phyloP scores from a whole-genome alignment of 139 green algal genomes.

The Edaphochlamys debaryana region DNA sequence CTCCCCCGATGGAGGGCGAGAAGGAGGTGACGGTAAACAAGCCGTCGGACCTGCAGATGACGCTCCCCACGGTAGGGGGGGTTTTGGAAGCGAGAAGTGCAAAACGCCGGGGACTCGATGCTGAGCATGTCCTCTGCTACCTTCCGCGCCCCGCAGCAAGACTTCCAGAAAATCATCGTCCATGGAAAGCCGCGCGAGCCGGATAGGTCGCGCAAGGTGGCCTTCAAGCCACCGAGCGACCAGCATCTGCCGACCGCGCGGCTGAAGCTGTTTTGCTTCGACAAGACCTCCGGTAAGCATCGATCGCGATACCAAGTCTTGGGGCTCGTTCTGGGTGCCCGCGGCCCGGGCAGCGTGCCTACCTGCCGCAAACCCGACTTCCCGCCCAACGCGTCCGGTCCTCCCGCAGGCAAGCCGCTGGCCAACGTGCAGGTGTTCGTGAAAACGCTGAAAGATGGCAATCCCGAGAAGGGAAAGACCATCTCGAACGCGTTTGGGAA shows the following conservation, averaged over 20 bases:
- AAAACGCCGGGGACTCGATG: background rate
- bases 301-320: background rate
- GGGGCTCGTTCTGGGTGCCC: background rate
- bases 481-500: constrained; percentile 42
- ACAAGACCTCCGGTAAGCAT: constrained; percentile 31
- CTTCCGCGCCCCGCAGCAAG: background rate
- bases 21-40: background rate
- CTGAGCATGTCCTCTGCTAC: background rate
- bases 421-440: constrained; percentile 25
- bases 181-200: constrained; percentile 17
- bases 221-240: constrained; percentile 17
- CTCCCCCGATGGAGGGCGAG: background rate
- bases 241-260: constrained; percentile 29
- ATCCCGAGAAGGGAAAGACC: constrained; percentile 23
- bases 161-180: constrained; percentile 36
- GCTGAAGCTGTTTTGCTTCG: constrained; percentile 37
- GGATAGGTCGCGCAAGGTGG: background rate
- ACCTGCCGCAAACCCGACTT: background rate
- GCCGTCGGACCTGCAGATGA: background rate
- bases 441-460: constrained; percentile 6
- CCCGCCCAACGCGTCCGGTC: background rate
- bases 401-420: constrained; percentile 36
- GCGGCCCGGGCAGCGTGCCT: background rate
- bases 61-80: background rate
- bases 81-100: background rate